Conservation (phyloP, 1,139 yeast genomes). For the Taphrina flavorubra region DNA sequence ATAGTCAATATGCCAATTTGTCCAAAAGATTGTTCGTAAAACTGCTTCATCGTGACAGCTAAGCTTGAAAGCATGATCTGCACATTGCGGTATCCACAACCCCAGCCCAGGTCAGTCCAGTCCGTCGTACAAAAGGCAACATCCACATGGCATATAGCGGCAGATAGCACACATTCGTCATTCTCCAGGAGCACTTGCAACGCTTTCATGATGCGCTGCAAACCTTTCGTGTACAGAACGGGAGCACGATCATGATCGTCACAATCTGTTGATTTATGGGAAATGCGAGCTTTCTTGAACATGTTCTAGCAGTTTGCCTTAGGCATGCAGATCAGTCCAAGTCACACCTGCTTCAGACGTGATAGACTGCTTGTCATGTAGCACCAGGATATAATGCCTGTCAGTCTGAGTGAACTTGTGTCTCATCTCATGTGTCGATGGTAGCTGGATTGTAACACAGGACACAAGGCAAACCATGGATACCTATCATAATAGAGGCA, state of each 20-base stretch:
- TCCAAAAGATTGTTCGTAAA: slow-evolving; percentile 1
- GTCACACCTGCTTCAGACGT: no score
- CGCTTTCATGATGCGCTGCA: not conserved
- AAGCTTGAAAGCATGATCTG: slow-evolving; percentile 40
- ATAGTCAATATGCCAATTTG: slow-evolving; percentile 2
- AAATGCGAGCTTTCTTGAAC: no score
- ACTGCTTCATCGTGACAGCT: not conserved
- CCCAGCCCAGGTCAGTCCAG: slow-evolving; percentile 41
- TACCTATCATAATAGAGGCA: no score
- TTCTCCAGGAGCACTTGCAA: not conserved
- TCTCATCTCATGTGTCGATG: no score
- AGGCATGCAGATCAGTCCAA: no score
- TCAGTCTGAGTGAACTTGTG: no score
- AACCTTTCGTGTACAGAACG: not conserved
- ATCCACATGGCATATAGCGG: slow-evolving; percentile 10
- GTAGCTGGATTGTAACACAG: no score
- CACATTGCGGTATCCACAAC: slow-evolving; percentile 43
- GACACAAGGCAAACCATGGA: no score
- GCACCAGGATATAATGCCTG: no score
- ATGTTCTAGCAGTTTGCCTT: no score
- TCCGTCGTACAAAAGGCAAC: slow-evolving; percentile 8
- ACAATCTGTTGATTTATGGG: not conserved
- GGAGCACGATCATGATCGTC: not conserved
- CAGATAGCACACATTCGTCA: not conserved
- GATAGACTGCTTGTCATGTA: no score